Conservation (phyloP, 352 stramenopile species). For the Pythium folliculosum region DNA sequence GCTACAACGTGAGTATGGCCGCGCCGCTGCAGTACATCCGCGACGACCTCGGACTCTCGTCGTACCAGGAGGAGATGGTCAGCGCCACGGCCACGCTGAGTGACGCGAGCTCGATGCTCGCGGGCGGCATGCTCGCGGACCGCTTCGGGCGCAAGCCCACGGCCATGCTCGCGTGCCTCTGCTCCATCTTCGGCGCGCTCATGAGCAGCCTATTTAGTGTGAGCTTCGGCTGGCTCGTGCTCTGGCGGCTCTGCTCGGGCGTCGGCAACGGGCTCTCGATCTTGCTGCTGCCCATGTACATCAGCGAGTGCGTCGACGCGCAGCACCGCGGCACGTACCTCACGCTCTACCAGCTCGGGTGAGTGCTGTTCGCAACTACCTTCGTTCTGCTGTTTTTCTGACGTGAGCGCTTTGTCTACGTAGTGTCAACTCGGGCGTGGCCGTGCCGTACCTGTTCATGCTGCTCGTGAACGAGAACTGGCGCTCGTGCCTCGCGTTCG, state of each 20-base stretch:
- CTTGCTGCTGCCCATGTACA: conserved; percentile 88
- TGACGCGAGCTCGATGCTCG: conserved; percentile 78
- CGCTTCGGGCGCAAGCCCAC: conserved; percentile 69
- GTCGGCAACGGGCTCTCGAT: conserved; percentile 86
- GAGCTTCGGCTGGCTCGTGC: conserved; percentile 61
- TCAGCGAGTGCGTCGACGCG: conserved; percentile 78
- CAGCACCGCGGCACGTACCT: conserved; percentile 65
- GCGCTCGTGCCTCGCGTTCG: conserved; percentile 71
- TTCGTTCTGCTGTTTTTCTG: background rate
- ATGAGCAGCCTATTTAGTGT: conserved; percentile 52
- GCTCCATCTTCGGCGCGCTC: conserved; percentile 69
- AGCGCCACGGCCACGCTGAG: conserved; percentile 81
- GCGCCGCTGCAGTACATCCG: conserved; percentile 83
- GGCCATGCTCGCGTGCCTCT: conserved; percentile 71
- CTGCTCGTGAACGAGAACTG: conserved; percentile 75
- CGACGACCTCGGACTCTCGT: conserved; percentile 65
- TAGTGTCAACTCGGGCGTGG: conserved; percentile 75
- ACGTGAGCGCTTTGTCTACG: background rate
- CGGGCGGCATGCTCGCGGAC: conserved; percentile 72
- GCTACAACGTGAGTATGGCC: conserved; percentile 85
- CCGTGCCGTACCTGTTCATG: conserved; percentile 84
- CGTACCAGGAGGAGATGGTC: conserved; percentile 69
- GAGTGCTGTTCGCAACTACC: too few relatives aligned
- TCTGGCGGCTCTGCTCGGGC: conserved; percentile 72
- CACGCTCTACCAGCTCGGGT: conserved; percentile 83